Evolutionary conservation across 805 yeast genomes (phyloP).

Genomic region (Starmerella floris): DNA sequence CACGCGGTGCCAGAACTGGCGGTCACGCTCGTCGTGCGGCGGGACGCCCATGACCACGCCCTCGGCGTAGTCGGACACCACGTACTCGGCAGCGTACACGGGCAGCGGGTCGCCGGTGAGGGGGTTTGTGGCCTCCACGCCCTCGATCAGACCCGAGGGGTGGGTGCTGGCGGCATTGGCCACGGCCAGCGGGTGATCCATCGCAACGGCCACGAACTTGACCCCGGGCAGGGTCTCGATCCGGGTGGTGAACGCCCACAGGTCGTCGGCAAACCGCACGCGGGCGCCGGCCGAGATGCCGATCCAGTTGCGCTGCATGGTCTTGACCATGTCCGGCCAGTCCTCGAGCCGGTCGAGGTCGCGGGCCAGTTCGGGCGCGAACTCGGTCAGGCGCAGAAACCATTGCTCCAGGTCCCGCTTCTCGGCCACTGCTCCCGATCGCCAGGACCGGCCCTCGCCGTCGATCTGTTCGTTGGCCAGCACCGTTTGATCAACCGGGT

Average conservation of each 20-base stretch:
- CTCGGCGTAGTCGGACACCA: constrained; percentile 65
- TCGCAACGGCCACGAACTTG: constrained; percentile 67
- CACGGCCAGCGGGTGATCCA: constrained; percentile 49
- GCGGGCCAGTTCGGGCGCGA: constrained; percentile 49
- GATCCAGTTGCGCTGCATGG: constrained; percentile 91
- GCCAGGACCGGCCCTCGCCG: constrained; percentile 80
- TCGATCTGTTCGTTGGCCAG: constrained; percentile 96
- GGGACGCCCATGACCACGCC: constrained; percentile 99
- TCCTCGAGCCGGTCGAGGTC: constrained; percentile 50
- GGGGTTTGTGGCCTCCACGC: constrained; percentile 42
- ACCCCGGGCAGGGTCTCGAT: constrained; percentile 78
- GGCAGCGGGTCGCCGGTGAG: constrained; percentile 43
- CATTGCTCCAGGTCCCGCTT: constrained; percentile 72
- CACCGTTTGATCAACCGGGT: constrained; percentile 89
- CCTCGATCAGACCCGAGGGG: constrained; percentile 36
- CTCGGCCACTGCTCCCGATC: constrained; percentile 92
- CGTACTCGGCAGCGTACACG: constrained; percentile 83
- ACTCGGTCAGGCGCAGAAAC: constrained; percentile 83
- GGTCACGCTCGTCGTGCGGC: constrained; percentile 79
- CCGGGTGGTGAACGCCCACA: constrained; percentile 69
- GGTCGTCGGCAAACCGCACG: constrained; percentile 35
- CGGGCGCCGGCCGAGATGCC: constrained; percentile 77
- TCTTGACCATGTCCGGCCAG: constrained; percentile 83
- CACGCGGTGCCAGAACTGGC: constrained; percentile 60
- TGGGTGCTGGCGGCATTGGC: constrained; percentile 31